Base-by-base conservation (phyloP, 176 grass and related monocot species). In the Zizania latifolia region DNA sequence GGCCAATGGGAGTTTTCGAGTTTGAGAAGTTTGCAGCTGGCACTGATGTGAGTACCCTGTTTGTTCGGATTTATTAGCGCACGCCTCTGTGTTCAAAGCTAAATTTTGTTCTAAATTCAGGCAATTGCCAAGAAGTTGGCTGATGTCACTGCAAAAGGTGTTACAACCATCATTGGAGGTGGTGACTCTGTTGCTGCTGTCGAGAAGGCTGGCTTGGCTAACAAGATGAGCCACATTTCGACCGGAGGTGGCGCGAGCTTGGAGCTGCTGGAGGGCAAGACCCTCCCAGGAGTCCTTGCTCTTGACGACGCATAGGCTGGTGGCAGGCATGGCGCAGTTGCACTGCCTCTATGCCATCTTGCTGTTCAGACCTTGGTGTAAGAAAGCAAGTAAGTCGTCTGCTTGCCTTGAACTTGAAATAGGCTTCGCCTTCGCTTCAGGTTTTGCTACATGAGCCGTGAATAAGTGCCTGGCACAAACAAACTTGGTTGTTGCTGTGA, bases 221-320 rank as follows among this genome's bases (percentile, higher is more conserved):
- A 86, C 54, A 96, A 96, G 65, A 96, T 96, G 92, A 96, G 89
- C 89, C 92, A 96, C 78, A 96, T 96, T 61, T 96, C 92, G 1
- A 96, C 86, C 0, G 92, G 92, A 1, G 92, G 92, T 19, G 92
- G 92, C 6, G 89, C 92, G 4, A 96, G 92, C 84, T 62, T 96
- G 33, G 92, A 96, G 78, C 50, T 92, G 37, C 7, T 96, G 36
- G 92, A 96, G 62, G 92, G 92, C 65, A 92, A 92, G 81, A 54
- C 72, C n/a, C 89, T 92, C 15, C 86, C 93, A 14, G 93, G 89
- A 59, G 92, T 96, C 8, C 81, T 92, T 70, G 89, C 92, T 60
- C 89, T 96, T n/a, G 70, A 92, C 21, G 81, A 96, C 0, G 92
- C 92, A 8, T 96, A 85, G 83, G 46, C 40, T 66, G 48, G 13